These are phyloP conservation scores for Venturia nashicola DNA, from an alignment of 2,329 filamentous ascomycete genomes.

Conservation along the genomic window DNA sequence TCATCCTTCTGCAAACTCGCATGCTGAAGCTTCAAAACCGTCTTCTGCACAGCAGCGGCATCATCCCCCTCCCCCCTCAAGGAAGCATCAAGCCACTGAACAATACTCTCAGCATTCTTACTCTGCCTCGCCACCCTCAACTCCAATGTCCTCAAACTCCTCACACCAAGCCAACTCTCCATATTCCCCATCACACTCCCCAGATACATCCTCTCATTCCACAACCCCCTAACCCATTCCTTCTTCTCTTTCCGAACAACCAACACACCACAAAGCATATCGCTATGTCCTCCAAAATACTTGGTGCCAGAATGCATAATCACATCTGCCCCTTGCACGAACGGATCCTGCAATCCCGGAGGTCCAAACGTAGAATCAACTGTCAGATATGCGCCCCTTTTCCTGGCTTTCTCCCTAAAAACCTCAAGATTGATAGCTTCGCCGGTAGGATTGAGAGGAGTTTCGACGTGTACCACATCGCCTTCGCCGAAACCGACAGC, in stretches of 20 bases:
- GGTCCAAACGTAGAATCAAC: slow-evolving; percentile 92
- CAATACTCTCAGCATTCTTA: slow-evolving; percentile 54
- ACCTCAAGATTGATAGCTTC: slow-evolving; percentile 60
- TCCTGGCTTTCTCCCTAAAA: slow-evolving; percentile 62
- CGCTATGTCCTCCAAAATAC: slow-evolving; percentile 91
- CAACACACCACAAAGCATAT: slow-evolving; percentile 81
- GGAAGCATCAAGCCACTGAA: slow-evolving; percentile 50
- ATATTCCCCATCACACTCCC: slow-evolving; percentile 79
- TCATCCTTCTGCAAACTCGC: slow-evolving; percentile 65
- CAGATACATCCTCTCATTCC: slow-evolving; percentile 59
- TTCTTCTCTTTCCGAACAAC: slow-evolving; percentile 38
- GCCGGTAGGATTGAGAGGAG: slow-evolving; percentile 83
- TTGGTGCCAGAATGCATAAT: slow-evolving; percentile 93
- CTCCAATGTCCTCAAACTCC: slow-evolving; percentile 76
- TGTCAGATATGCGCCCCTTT: slow-evolving; percentile 60
- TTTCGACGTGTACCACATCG: slow-evolving; percentile 85
- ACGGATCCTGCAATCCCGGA: slow-evolving; percentile 78
- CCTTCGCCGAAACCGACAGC: slow-evolving; percentile 56
- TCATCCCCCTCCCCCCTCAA: slow-evolving; percentile 23
- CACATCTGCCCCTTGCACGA: slow-evolving; percentile 66
- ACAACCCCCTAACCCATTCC: slow-evolving; percentile 36
- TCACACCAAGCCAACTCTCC: slow-evolving; percentile 83
- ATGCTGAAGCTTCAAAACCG: slow-evolving; percentile 56
- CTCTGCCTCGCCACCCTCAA: slow-evolving; percentile 70
- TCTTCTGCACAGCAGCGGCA: slow-evolving; percentile 32